Evolutionary conservation across 495 filamentous ascomycete species (phyloP).

Genomic region (Aspergillus nanangensis): DNA sequence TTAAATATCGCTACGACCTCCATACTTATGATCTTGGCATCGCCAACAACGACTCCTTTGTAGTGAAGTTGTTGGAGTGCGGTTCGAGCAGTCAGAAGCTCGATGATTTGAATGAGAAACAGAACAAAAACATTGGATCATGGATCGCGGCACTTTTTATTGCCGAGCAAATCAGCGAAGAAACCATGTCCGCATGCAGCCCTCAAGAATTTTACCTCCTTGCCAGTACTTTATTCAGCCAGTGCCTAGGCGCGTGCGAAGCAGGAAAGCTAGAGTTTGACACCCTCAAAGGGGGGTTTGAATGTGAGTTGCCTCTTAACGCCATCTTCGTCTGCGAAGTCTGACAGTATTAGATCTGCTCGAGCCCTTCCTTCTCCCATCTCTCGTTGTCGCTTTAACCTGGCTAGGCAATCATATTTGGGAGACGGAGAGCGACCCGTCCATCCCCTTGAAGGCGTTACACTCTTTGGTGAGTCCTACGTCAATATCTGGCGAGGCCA

Average conservation of each 20-base stretch:
- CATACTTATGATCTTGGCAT: slow-evolving; percentile 63
- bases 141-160: slow-evolving; percentile 91
- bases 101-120: slow-evolving; percentile 64
- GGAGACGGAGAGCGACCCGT: slow-evolving; percentile 56
- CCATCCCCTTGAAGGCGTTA: slow-evolving; percentile 64
- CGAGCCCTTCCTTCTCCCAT: slow-evolving; percentile 84
- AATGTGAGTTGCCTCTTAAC: slow-evolving; percentile 58
- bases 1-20: slow-evolving; percentile 80
- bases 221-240: slow-evolving; percentile 83
- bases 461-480: slow-evolving; percentile 70
- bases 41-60: slow-evolving; percentile 60
- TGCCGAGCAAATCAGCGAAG: slow-evolving; percentile 76
- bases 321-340: neutral
- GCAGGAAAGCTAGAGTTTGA: slow-evolving; percentile 69
- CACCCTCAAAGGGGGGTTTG: slow-evolving; percentile 79
- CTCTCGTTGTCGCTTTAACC: slow-evolving; percentile 72
- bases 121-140: slow-evolving; percentile 69
- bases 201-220: slow-evolving; percentile 93
- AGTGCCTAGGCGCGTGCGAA: slow-evolving; percentile 73
- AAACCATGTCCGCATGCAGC: slow-evolving; percentile 84
- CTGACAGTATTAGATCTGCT: slow-evolving; percentile 59
- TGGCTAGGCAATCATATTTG: slow-evolving; percentile 84
- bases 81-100: slow-evolving; percentile 57
- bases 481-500: slow-evolving; percentile 75
- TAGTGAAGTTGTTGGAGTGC: slow-evolving; percentile 69